Evolutionary conservation across 306 rosid species (phyloP).

Genomic region (Prinsepia uniflora): DNA sequence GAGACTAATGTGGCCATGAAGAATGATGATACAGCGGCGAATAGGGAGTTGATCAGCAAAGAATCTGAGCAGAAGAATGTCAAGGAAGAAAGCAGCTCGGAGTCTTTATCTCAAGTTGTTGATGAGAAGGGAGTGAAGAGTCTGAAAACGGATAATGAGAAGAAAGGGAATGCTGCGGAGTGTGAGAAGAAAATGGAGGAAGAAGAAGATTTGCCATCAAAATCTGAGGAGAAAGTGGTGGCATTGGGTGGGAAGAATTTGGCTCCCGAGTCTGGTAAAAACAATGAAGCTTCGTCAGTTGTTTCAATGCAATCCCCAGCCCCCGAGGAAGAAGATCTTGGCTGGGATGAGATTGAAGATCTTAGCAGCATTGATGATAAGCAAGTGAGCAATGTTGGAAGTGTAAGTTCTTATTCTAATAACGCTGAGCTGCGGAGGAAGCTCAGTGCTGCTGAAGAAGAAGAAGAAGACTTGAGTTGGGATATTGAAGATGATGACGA

Average conservation of each 20-base stretch:
- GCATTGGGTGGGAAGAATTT: slow-evolving; percentile 29
- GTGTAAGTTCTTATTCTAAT: slow-evolving; percentile 22
- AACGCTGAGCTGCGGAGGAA: slow-evolving; percentile 57
- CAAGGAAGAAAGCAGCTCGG: slow-evolving; percentile 29
- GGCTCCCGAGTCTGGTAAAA: slow-evolving; percentile 35
- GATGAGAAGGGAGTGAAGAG: slow-evolving; percentile 26
- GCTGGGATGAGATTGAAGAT: slow-evolving; percentile 95
- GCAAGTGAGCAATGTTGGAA: slow-evolving; percentile 33
- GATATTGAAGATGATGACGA: slow-evolving; percentile 79
- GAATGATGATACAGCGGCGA: slow-evolving; percentile 10
- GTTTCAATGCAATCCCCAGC: slow-evolving; percentile 34
- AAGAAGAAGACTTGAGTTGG: slow-evolving; percentile 87
- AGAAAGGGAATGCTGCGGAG: slow-evolving; percentile 23
- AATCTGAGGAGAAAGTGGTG: slow-evolving; percentile 31
- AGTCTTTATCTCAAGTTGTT: slow-evolving; percentile 25
- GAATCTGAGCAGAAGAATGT: slow-evolving; percentile 26
- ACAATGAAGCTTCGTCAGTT: slow-evolving; percentile 25
- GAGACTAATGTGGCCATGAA: slow-evolving; percentile 19
- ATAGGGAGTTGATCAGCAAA: slow-evolving; percentile 22
- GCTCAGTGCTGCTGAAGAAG: slow-evolving; percentile 59
- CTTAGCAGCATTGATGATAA: slow-evolving; percentile 65
- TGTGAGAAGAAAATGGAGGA: neutral
- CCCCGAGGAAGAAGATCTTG: slow-evolving; percentile 70
- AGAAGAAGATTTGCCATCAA: slow-evolving; percentile 26
- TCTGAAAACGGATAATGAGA: slow-evolving; percentile 22